Base-by-base conservation (phyloP, 2,329 filamentous ascomycete species). In the Epichloe brachyelytri region DNA sequence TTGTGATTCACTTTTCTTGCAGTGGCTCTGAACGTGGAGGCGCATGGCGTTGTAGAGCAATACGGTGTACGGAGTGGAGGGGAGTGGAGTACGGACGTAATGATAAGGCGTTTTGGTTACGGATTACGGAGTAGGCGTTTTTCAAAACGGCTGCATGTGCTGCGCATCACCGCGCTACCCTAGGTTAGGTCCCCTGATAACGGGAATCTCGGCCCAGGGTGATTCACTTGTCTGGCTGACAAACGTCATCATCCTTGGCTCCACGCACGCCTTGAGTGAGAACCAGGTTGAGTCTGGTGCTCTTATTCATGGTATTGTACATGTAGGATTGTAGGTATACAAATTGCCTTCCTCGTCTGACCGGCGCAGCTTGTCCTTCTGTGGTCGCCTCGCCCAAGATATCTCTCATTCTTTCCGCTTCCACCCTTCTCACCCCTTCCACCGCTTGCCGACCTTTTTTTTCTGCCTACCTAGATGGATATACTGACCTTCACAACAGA, bases 231-330 rank as follows among this genome's bases (percentile, higher is more conserved):
- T 19, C 33, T 14, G 15, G 47, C 52, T 53, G 52, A 53, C 52
- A 51, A 53, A 53, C 52, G 45, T 51, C 52, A 48, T 48, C 45
- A 14, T 30, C 11, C 20, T n/a, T 44, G 26, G 48, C 40, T 22
- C 52, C 49, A 44, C 34, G 43, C 48, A 36, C 15, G 14, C 12
- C 33, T 17, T 11, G 22, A 26, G 22, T n/a, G 48, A 14, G 15
- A 26, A 8, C 4, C 19, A 34, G 15, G 14, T 34, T 33, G 22
- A n/a, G 26, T 30, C 26, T 30, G 30, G 30, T 30, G 30, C 10
- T 30, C 30, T 30, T 4, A 30, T 30, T 30, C 30, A 30, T 30
- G 26, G 26, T 8, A 8, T 26, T 22, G 22, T 22, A 22, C 20
- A 5, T 26, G 3, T 2, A 8, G 22, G 22, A 11, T 30, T 30